phyloP scores from a whole-genome alignment of 2,329 filamentous ascomycete species.

The Hyphodiscus sp. region DNA sequence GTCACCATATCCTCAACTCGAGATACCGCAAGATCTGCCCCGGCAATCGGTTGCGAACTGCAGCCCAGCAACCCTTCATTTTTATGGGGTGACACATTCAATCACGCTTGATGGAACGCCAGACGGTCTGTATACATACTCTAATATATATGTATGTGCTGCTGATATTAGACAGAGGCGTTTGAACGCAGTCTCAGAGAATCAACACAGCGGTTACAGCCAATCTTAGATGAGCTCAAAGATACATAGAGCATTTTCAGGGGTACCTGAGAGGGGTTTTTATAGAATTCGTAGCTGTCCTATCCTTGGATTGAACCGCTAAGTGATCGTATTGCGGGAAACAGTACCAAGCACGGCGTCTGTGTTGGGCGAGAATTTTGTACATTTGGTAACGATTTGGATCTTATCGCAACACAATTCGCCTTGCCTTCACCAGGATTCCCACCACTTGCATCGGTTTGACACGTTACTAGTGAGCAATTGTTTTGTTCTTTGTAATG shows the following conservation, averaged over 20 bases:
- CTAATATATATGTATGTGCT: neutral
- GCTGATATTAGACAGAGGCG: slow-evolving; percentile 2
- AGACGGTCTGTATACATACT: slow-evolving; percentile 2
- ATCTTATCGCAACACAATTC: too few relatives aligned
- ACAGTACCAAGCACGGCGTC: neutral
- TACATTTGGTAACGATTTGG: too few relatives aligned
- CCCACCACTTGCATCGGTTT: too few relatives aligned
- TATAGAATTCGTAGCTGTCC: neutral
- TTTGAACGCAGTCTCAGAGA: slow-evolving; percentile 7
- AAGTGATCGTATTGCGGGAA: too few relatives aligned
- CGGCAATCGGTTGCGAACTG: slow-evolving; percentile 1
- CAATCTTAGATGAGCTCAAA: slow-evolving; percentile 12
- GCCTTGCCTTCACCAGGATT: too few relatives aligned
- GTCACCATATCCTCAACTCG: slow-evolving; percentile 2
- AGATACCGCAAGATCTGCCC: slow-evolving; percentile 7
- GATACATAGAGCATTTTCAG: slow-evolving; percentile 4
- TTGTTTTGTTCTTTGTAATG: too few relatives aligned
- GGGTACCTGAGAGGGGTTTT: neutral
- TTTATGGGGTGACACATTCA: slow-evolving; percentile 6
- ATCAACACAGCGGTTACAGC: slow-evolving; percentile 3
- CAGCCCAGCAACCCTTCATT: slow-evolving; percentile 6
- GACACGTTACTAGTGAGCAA: too few relatives aligned
- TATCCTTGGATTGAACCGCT: neutral
- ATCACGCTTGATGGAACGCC: slow-evolving; percentile 7
- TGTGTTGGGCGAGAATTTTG: too few relatives aligned